Conservation (phyloP, 345 rosid species). For the Hibiscus tridactylites region DNA sequence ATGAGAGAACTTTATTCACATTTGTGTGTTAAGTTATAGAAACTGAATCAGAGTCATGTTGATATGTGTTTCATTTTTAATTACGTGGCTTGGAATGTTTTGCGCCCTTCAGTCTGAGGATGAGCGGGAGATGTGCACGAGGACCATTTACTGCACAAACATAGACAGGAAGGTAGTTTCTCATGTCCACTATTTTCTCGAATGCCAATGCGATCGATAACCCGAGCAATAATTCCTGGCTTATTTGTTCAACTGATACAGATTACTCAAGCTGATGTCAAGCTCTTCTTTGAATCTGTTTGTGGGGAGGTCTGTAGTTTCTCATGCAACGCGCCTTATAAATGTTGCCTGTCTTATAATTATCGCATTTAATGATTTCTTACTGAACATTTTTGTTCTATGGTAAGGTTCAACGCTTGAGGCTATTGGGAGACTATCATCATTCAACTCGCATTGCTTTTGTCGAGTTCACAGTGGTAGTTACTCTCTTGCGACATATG, state of each 20-base stretch:
- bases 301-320: constrained; percentile 76
- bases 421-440: constrained; percentile 91
- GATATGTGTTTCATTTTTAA: not conserved
- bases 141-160: constrained; percentile 96
- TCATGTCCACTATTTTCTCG: not conserved
- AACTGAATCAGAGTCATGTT: not conserved
- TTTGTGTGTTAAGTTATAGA: no score
- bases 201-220: not conserved
- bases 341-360: not conserved
- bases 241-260: constrained; percentile 25
- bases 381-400: not conserved
- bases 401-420: constrained; percentile 73
- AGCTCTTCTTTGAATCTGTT: constrained; percentile 66
- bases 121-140: constrained; percentile 96
- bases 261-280: constrained; percentile 80
- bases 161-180: constrained; percentile 75
- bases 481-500: not conserved
- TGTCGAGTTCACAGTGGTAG: constrained; percentile 84
- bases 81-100: not conserved
- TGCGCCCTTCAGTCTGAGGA: constrained; percentile 56
- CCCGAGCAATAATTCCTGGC: constrained; percentile 4
- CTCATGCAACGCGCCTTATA: not conserved
- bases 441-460: constrained; percentile 94
- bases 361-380: not conserved
- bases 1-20: no score